phyloP scores from a whole-genome alignment of 2,329 filamentous ascomycete genomes.

The Ascochyta lentis region DNA sequence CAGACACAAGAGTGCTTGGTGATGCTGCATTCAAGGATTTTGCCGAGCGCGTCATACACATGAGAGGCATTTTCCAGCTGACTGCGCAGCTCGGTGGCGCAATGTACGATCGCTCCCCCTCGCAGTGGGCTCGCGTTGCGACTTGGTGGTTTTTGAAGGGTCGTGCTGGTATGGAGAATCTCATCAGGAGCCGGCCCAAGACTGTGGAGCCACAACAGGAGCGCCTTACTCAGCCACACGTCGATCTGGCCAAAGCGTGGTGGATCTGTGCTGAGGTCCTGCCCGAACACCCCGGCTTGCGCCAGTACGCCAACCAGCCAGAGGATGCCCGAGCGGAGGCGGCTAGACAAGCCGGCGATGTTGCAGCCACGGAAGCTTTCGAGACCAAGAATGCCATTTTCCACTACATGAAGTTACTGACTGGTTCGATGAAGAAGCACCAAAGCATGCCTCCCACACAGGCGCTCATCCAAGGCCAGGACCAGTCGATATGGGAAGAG shows the following conservation, averaged over 20 bases:
- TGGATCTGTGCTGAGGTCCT: conserved; percentile 70
- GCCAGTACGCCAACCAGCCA: conserved; percentile 32
- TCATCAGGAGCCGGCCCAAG: conserved; percentile 70
- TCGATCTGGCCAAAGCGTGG: conserved; percentile 83
- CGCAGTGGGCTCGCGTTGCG: conserved; percentile 73
- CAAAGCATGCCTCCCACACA: conserved; percentile 71
- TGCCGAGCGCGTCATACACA: conserved; percentile 71
- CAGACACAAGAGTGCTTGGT: conserved; percentile 41
- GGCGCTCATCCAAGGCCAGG: conserved; percentile 76
- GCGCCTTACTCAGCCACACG: conserved; percentile 74
- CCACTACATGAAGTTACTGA: conserved; percentile 73
- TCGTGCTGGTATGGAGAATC: conserved; percentile 74
- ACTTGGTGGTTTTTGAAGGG: conserved; percentile 93
- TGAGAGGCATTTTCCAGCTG: conserved; percentile 77
- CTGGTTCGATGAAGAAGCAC: conserved; percentile 84
- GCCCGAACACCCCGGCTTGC: conserved; percentile 41
- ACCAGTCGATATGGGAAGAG: conserved; percentile 81
- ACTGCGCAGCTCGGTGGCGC: conserved; percentile 78
- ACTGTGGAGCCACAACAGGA: conserved; percentile 60
- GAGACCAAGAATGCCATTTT: conserved; percentile 62
- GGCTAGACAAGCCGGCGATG: conserved; percentile 53
- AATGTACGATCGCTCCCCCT: conserved; percentile 66
- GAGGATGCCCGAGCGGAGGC: conserved; percentile 46
- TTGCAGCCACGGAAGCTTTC: conserved; percentile 54
- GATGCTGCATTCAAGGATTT: conserved; percentile 70